Base-by-base conservation (phyloP, 805 yeast genomes). In the Torulaspora gathmanii region DNA sequence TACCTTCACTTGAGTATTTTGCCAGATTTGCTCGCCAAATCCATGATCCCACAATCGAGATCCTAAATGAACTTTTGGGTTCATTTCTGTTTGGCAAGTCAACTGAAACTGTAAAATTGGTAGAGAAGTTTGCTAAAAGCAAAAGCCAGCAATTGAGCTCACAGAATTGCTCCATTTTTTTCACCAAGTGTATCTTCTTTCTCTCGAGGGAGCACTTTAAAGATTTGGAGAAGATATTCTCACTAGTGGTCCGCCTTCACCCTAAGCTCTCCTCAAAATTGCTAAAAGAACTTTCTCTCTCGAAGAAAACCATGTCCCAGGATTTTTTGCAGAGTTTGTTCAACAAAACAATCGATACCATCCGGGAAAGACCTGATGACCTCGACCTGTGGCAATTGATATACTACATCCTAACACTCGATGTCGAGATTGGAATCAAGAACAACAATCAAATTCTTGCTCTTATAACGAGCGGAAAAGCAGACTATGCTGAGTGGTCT, bases 401-500 rank as follows among this genome's bases (percentile, higher is more conserved):
- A 3, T 65, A 62, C 1, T 67, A 74, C 28, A 63, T 82, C 3
- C 55, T 82, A 11, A 69, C 69, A 22, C 69, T 82, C 42, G 83
- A 82, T 60, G 69, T 79, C 3, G 83, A 79, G 45, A 65, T 83
- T 41, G 82, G 83, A n/a, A 64, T 76, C 12, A 61, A 70, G 22
- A 70, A 72, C 45, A 56, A 70, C n/a, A 57, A 61, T 10, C 33
- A 20, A 15, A n/a, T 50, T 25, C 40, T 50, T 17, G 37, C 43
- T 8, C 25, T 55, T 12, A 44, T 61, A 3, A 27, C 38, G 3
- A 29, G 34, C 9, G 35, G 55, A 15, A 42, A 33, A 7, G 36
- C 55, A 5, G 44, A 50, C 3, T 12, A 33, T 16, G 31, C 43
- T 13, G 35, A 49, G 2, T 23, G 37, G n/a, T 38, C 40, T 3